Base-by-base conservation (phyloP, 208 protist genomes). In the Strigomonas oncopelti region DNA sequence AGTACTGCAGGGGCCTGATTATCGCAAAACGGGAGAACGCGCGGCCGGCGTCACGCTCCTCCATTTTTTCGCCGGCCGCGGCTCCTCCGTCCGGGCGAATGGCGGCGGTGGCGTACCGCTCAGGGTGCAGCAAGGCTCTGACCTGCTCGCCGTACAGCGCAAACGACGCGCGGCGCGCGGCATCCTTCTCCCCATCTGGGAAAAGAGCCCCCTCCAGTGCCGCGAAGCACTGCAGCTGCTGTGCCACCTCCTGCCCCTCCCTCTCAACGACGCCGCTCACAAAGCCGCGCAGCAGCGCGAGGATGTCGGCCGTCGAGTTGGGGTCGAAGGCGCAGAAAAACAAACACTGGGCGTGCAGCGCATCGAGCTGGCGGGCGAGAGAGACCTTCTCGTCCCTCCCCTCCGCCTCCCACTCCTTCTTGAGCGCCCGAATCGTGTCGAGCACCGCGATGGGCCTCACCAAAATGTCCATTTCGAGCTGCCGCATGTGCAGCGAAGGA, bases 321-420 rank as follows among this genome's bases (percentile, higher is more conserved):
- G 70, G 72, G 72, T 94, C 85, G 70, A 91, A 86, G 18, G 76
- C 74, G 52, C 77, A 83, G 69, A 87, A 91, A 72, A 94, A 94
- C 36, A 92, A 45, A 28, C 78, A 76, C 69, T 92, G 92, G 61
- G 84, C 79, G 22, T 87, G 77, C 4, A 92, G 59, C 56, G 77
- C 81, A 46, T 84, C 55, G 14, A 90, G 67, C 38, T 91, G 85
- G n/a, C 81, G 46, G 51, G 25, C 3, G 32, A 9, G 29, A 24
- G 9, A 45, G 56, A 3, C 34, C 34, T 38, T 27, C 8, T 20
- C 20, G 9, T 38, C 7, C 34, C 9, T 38, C 34, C 9, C 9
- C 34, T 38, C 34, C 34, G 34, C 34, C 34, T 38, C 34, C 34
- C 34, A 38, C 34, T 38, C 34, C 34, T 38, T 38, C 16, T 16